Base-by-base conservation (phyloP, 345 rosid species). In the Geranium rotundifolium region DNA sequence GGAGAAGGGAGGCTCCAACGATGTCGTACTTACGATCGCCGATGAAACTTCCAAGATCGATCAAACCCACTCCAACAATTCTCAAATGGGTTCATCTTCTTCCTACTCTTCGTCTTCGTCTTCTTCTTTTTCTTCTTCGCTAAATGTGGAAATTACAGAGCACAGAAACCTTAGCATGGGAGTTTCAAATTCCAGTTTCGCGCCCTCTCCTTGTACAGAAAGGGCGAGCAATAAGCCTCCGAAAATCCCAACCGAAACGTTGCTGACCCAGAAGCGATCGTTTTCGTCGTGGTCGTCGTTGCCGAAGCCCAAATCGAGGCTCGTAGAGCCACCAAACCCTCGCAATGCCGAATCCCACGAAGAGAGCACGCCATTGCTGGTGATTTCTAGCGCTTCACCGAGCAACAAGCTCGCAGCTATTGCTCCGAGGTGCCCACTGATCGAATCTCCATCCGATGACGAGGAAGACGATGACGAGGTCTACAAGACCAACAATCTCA, bases 381-480 rank as follows among this genome's bases (percentile, higher is more conserved):
- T 46, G 52, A 46, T 2, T 14, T 46, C 52, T 5, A 46, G 16
- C 52, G 3, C 10, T 8, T 34, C 52, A 0, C 52, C 52, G 12
- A 46, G 52, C 52, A 46, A 3, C 14, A 46, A 46, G 15, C 13
- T 46, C 16, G 12, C 52, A 7, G 14, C 52, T 46, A 14, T 14
- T 46, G 16, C 52, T 46, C 52, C 13, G 12, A 46, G 52, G 15
- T 9, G 16, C 52, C 52, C 52, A 10, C 52, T 46, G 52, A 46
- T 12, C 15, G 52, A 14, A 46, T 46, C 52, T 46, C 16, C 52
- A 46, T 46, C 52, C 15, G 52, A 46, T 14, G 52, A 46, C 52
- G 52, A 46, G 16, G 15, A 46, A 46, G 75, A 73, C 0, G 86
- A 79, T 4, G 82, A 80, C 10, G 82, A 72, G 67, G 80, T 79